Evolutionary conservation across 805 yeast genomes (phyloP).

Genomic region (Nakazawaea pomicola): DNA sequence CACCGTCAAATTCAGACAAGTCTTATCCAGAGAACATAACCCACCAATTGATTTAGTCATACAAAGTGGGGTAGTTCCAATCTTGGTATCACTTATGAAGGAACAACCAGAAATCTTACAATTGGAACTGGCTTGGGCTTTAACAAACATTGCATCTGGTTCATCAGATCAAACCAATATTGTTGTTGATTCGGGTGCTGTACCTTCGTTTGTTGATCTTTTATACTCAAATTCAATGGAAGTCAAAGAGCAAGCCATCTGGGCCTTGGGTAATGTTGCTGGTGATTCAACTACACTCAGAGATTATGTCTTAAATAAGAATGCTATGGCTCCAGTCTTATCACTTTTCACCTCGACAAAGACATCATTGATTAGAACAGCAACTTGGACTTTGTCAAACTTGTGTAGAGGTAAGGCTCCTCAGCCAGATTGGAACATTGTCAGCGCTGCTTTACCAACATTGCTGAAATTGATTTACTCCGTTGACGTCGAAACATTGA

Average conservation of each 20-base stretch:
- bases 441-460: constrained; percentile 84
- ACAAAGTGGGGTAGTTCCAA: constrained; percentile 89
- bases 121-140: constrained; percentile 99
- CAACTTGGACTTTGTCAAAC: constrained; percentile 97
- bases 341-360: constrained; percentile 73
- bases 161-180: constrained; percentile 81
- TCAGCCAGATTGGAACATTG: constrained; percentile 91
- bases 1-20: constrained; percentile 89
- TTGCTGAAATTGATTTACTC: constrained; percentile 88
- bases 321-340: constrained; percentile 87
- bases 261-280: constrained; percentile 99
- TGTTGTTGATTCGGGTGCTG: constrained; percentile 92
- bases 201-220: constrained; percentile 82
- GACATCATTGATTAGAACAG: constrained; percentile 89
- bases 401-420: constrained; percentile 96
- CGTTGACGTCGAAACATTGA: constrained; percentile 86
- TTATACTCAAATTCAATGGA: constrained; percentile 78
- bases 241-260: constrained; percentile 96
- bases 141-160: constrained; percentile 96
- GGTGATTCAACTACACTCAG: constrained; percentile 92
- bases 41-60: constrained; percentile 96
- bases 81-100: constrained; percentile 79
- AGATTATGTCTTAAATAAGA: constrained; percentile 79
- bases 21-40: constrained; percentile 86
- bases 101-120: constrained; percentile 83